phyloP scores from a whole-genome alignment of 805 yeast genomes.

The Candida maesae region DNA sequence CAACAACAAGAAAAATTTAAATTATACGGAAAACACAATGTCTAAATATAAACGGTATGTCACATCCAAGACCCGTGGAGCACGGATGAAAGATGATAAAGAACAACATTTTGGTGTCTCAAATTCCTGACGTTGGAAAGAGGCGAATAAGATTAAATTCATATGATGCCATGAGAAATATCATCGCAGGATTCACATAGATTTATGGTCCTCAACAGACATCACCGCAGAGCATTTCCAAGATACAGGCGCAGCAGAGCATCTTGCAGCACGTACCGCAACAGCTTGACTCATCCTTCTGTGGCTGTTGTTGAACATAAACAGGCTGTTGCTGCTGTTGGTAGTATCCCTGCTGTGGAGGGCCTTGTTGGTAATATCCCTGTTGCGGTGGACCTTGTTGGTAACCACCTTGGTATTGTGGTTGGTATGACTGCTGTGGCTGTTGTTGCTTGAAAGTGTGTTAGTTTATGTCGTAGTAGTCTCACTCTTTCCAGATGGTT shows the following conservation, averaged over 20 bases:
- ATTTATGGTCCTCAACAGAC: slow-evolving; percentile 11
- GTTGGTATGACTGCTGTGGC: slow-evolving; percentile 12
- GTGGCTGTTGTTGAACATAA: slow-evolving; percentile 25
- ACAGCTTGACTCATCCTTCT: slow-evolving; percentile 13
- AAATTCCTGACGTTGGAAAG: too few relatives aligned
- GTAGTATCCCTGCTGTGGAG: slow-evolving; percentile 28
- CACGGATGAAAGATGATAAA: too few relatives aligned
- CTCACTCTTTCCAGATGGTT: too few relatives aligned
- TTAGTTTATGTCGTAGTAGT: background rate
- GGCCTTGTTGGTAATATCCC: slow-evolving; percentile 15
- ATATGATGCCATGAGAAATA: too few relatives aligned
- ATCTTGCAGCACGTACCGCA: slow-evolving; percentile 26
- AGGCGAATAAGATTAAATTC: too few relatives aligned
- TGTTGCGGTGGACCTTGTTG: background rate
- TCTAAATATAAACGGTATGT: too few relatives aligned
- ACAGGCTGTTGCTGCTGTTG: slow-evolving; percentile 28
- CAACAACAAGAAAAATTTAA: too few relatives aligned
- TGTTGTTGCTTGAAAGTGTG: slow-evolving; percentile 7
- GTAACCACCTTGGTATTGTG: too few relatives aligned
- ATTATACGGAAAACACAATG: too few relatives aligned
- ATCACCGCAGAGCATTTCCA: slow-evolving; percentile 19
- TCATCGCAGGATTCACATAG: too few relatives aligned
- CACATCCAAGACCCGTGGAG: too few relatives aligned
- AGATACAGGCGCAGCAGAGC: slow-evolving; percentile 21
- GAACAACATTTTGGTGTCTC: too few relatives aligned